A percentile compares a stretch with the other conserved stretches of the same genome.
Evolutionary conservation across 2,329 filamentous ascomycete species (phyloP).

Genomic region (Aspergillus sp.): DNA sequence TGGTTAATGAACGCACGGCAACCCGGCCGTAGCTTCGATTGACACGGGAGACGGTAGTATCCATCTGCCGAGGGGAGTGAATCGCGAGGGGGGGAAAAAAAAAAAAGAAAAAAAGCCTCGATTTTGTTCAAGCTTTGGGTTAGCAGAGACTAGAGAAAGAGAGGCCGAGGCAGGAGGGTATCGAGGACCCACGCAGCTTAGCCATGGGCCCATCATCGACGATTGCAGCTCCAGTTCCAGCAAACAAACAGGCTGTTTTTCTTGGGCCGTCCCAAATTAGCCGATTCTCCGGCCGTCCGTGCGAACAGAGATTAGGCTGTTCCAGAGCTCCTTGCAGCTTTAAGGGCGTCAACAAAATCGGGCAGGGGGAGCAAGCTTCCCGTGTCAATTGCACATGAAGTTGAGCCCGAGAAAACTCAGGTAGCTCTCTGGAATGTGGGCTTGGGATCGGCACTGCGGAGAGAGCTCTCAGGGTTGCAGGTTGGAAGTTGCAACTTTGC

Average conservation of each 20-base stretch:
- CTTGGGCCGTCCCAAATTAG: background rate
- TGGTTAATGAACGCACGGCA: background rate
- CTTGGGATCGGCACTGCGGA: slow-evolving; percentile 2
- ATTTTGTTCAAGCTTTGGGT: slow-evolving; percentile 4
- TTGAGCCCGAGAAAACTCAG: background rate
- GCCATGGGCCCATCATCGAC: background rate
- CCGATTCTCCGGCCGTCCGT: slow-evolving; percentile 7
- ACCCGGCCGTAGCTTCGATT: background rate
- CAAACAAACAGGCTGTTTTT: too few relatives aligned
- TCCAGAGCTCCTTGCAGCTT: background rate
- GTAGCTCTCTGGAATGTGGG: background rate
- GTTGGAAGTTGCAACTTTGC: too few relatives aligned
- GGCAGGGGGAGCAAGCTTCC: background rate
- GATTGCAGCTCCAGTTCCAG: background rate
- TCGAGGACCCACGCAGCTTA: background rate
- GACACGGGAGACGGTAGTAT: background rate
- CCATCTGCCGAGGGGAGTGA: background rate
- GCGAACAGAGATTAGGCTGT: slow-evolving; percentile 6
- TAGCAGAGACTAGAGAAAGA: background rate
- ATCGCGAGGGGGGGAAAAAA: background rate
- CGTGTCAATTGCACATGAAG: background rate
- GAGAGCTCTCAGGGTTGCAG: background rate
- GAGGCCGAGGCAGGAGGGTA: background rate
- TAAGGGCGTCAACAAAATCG: background rate
- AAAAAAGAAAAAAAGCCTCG: background rate